Evolutionary conservation across 768 basidiomycete genomes (phyloP), one percentile per base, ranked within the genome.

Genomic region (Gymnopilus dilepis): DNA sequence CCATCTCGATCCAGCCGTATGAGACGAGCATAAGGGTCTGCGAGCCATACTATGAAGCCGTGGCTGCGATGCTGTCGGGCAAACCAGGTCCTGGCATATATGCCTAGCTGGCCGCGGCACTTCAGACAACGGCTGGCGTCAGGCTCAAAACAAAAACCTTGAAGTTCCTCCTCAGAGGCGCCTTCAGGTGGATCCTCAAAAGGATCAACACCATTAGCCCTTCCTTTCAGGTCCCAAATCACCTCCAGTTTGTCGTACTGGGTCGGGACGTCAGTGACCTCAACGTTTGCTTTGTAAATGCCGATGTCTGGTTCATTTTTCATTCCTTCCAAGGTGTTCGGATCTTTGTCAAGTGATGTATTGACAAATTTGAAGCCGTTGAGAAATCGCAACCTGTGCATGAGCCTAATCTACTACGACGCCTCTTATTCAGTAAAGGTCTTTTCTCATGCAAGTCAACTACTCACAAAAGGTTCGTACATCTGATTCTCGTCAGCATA

Each of bases 1-100:
- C 74, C 78, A 2, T 73, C 62, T 3, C 77, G 70, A 55, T 79
- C 78, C 62, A 70, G 68, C 4, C 71, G 68, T 19, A 79, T 65
- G 34, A 78, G 57, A 2, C 76, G 72, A 8, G 63, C 73, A 21
- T 52, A 55, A 0, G 61, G 58, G 30, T 70, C 68, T 15, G 42
- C 65, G 19, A 79, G 60, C 31, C 63, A 67, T 41, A 77, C 33
- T 0, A 72, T 65, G 65, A 76, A 77, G 6, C 61, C 41, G 38
- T 65, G 70, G 0, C 57, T 61, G 6, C 77, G 74, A 43, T 69
- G 68, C 53, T 77, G 77, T 12, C 67, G 62, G n/a, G 63, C 51
- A 37, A 59, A 63, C 37, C 64, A 54, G 11, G 68, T 68, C 15
- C 61, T 66, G 6, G 68, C 64, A 30, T 73, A 68, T 6, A 59